A percentile compares a stretch with the other conserved stretches of the same genome.
Evolutionary conservation across 2,329 filamentous ascomycete species (phyloP).

Genomic region (Onygena corvina): DNA sequence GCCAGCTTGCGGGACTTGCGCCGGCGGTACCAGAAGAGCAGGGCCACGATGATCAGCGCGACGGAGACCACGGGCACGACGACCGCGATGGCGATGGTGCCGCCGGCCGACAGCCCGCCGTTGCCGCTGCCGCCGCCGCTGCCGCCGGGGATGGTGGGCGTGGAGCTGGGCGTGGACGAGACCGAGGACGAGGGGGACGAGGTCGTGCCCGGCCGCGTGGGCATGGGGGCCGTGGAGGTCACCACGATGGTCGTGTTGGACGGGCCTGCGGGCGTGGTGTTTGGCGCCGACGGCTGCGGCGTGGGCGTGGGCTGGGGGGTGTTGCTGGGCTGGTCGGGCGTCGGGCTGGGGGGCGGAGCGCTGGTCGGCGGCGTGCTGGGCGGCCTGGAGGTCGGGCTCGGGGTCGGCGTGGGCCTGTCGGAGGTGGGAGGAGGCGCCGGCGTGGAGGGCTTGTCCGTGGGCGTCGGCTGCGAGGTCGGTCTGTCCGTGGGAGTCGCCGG

Average conservation of each 20-base stretch:
- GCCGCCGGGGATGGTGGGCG: conserved; percentile 20
- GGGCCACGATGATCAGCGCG: conserved; percentile 62
- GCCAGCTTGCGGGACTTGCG: conserved; percentile 73
- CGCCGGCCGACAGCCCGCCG: conserved; percentile 37
- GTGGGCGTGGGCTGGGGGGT: conserved; percentile 12
- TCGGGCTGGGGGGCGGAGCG: background rate
- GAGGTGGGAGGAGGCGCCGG: background rate
- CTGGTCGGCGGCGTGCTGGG: background rate
- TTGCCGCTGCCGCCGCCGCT: conserved; percentile 20
- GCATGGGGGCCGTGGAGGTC: conserved; percentile 17
- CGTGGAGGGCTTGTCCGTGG: conserved; percentile 8
- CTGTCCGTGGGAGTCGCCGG: background rate
- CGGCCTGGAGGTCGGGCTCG: conserved; percentile 6
- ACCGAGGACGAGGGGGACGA: conserved; percentile 14
- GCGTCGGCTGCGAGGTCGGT: conserved; percentile 8
- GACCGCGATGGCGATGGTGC: conserved; percentile 81
- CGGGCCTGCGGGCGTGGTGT: background rate
- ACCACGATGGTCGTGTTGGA: conserved; percentile 18
- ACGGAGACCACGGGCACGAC: conserved; percentile 87
- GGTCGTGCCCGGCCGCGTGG: background rate
- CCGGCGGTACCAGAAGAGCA: conserved; percentile 76
- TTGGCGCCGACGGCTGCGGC: conserved; percentile 7
- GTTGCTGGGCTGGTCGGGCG: conserved; percentile 4
- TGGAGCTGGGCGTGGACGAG: conserved; percentile 18
- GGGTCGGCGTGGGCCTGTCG: conserved; percentile 6